These are phyloP conservation scores for Lecanicillium sp. DNA, from an alignment of 2,329 filamentous ascomycete species.

Conservation along the genomic window DNA sequence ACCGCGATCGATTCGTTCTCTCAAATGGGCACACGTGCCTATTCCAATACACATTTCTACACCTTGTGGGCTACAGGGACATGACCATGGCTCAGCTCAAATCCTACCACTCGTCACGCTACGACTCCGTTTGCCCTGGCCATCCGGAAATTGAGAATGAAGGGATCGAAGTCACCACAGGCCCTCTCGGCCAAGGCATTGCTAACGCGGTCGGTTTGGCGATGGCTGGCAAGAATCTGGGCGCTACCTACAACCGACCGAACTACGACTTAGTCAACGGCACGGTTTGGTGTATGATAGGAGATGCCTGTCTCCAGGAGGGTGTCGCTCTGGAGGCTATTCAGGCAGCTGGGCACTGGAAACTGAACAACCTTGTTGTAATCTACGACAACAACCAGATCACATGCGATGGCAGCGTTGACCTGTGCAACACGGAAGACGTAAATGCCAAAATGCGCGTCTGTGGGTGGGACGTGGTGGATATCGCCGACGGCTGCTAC, in stretches of 20 bases:
- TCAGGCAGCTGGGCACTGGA: slow-evolving; percentile 48
- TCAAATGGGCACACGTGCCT: slow-evolving; percentile 55
- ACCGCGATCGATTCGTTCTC: slow-evolving; percentile 56
- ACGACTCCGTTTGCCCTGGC: slow-evolving; percentile 46
- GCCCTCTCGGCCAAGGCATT: slow-evolving; percentile 54
- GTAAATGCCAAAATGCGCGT: slow-evolving; percentile 53
- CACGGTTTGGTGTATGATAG: slow-evolving; percentile 51
- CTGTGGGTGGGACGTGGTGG: slow-evolving; percentile 49
- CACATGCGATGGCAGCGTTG: slow-evolving; percentile 52
- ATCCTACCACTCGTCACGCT: slow-evolving; percentile 40
- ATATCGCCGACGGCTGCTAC: slow-evolving; percentile 46
- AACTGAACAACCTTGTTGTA: slow-evolving; percentile 49
- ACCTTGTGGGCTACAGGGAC: slow-evolving; percentile 46
- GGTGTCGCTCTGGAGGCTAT: slow-evolving; percentile 53
- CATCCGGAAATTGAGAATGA: slow-evolving; percentile 53
- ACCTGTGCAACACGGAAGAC: slow-evolving; percentile 48
- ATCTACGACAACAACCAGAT: slow-evolving; percentile 58
- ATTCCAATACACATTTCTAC: slow-evolving; percentile 48
- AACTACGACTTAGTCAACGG: slow-evolving; percentile 43
- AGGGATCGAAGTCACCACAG: slow-evolving; percentile 54
- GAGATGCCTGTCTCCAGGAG: slow-evolving; percentile 54
- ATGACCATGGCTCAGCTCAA: slow-evolving; percentile 54
- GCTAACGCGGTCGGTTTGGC: slow-evolving; percentile 55
- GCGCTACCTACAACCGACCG: slow-evolving; percentile 46
- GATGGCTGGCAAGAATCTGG: slow-evolving; percentile 51